These are phyloP conservation scores for Gossypium schwendimanii DNA, from an alignment of 441 rosid species.

Conservation along the genomic window DNA sequence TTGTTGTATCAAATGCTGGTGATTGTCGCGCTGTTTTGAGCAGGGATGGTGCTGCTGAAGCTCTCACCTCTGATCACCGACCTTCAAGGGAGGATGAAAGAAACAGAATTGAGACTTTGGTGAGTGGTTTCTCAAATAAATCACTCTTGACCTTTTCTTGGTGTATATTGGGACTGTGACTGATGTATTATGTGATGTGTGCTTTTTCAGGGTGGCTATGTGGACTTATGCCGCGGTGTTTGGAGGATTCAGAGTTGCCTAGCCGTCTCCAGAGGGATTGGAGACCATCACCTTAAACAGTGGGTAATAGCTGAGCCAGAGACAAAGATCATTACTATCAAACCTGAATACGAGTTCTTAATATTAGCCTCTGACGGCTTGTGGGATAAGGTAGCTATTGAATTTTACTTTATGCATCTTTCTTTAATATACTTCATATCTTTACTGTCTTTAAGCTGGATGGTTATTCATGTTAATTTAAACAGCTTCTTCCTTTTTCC, in stretches of 20 bases:
- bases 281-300: constrained; percentile 49
- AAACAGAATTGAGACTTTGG: constrained; percentile 48
- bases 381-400: constrained; percentile 52
- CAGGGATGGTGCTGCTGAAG: constrained; percentile 44
- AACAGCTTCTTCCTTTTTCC: not conserved
- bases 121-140: constrained; percentile 21
- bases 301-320: constrained; percentile 77
- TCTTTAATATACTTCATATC: not conserved
- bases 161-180: not conserved
- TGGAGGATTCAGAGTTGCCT: constrained; percentile 71
- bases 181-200: not conserved
- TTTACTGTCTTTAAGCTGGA: not conserved
- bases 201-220: constrained; percentile 56
- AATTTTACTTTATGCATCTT: not conserved
- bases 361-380: constrained; percentile 71
- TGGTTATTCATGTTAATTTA: not conserved
- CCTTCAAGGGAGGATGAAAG: constrained; percentile 59
- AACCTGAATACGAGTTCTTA: constrained; percentile 51
- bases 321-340: constrained; percentile 32
- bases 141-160: not conserved
- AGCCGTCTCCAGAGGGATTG: constrained; percentile 65
- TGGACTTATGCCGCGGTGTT: constrained; percentile 49
- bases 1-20: constrained; percentile 56
- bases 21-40: constrained; percentile 73
- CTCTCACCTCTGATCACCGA: constrained; percentile 58